Conservation (phyloP, 495 filamentous ascomycete species). For the Penicillium coprophilum region DNA sequence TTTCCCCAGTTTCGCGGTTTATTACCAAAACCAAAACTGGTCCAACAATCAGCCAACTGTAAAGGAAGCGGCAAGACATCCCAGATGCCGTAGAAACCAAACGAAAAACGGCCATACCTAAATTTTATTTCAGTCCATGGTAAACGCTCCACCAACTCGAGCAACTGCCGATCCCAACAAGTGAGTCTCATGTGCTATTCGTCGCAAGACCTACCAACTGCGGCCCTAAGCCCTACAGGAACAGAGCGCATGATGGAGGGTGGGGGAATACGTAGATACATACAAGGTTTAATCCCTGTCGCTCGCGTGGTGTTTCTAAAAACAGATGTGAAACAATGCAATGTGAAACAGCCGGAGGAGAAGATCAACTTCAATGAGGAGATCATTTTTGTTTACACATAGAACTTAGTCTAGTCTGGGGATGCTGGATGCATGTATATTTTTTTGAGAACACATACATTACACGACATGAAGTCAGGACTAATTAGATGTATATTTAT, state of each 20-base stretch:
- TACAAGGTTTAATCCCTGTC: constrained; percentile 8
- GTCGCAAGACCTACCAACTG: not conserved
- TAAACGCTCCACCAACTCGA: not conserved
- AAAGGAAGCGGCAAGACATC: not conserved
- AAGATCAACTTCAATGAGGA: not conserved
- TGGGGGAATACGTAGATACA: not conserved
- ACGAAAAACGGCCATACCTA: not conserved
- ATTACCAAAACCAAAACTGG: not conserved
- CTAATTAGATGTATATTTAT: not conserved
- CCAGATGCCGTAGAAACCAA: not conserved
- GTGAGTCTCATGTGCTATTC: constrained; percentile 4
- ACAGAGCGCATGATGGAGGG: not conserved
- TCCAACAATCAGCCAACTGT: not conserved
- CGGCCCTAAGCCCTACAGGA: constrained; percentile 9
- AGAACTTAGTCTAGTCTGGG: not conserved
- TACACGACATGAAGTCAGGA: not conserved
- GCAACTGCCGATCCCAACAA: constrained; percentile 1
- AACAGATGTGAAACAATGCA: constrained; percentile 13
- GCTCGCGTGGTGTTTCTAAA: constrained; percentile 19
- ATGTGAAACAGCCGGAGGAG: constrained; percentile 2
- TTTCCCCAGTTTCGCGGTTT: not conserved
- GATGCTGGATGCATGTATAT: not conserved
- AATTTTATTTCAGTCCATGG: not conserved
- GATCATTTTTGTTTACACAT: not conserved
- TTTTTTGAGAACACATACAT: not conserved